Evolutionary conservation across 495 filamentous ascomycete species (phyloP), one percentile per base, ranked within the genome.

Genomic region (Hyaloscypha bicolor): DNA sequence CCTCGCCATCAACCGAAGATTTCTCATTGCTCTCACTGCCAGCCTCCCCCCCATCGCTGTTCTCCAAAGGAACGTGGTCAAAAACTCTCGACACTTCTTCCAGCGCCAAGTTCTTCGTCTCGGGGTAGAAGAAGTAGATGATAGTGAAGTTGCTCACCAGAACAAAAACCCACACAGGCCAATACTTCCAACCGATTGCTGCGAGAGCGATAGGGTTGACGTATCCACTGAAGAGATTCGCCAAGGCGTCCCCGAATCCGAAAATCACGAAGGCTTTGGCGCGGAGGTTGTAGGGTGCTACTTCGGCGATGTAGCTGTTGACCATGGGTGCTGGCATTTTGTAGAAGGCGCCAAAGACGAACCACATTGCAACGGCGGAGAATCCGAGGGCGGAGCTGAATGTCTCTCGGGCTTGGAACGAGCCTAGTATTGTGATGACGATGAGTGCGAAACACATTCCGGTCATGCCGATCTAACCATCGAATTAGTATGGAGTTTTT

Each of bases 381-480:
- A 16, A 53, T 11, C 64, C 69, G n/a, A 65, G 31, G 11, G 55
- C 61, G n/a, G 37, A n/a, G 52, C 69, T 66, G 9, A 14, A 4
- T 6, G 29, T 42, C 16, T 63, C 30, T 39, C 42, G 25, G n/a
- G 37, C 21, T 19, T n/a, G 11, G 39, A 52, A 37, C 9, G 60
- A 16, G 9, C 16, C 39, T 22, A 69, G 51, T 21, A 64, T 45
- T 6, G 67, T 69, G 14, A 58, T 12, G 19, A 62, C 78, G 61
- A 86, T 75, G 73, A 87, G 88, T 42, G 84, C 78, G 37, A 78
- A 72, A 57, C 85, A 77, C 87, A 90, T 91, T 69, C 86, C 87
- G 2, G 71, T 75, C n/a, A 84, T 89, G 48, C 85, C 78, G 25
- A 77, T 75, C 25, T 25, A 25, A 25, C 25, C 25, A 25, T 25